phyloP scores from a whole-genome alignment of 1,139 yeast species.

The Pichia sp. region DNA sequence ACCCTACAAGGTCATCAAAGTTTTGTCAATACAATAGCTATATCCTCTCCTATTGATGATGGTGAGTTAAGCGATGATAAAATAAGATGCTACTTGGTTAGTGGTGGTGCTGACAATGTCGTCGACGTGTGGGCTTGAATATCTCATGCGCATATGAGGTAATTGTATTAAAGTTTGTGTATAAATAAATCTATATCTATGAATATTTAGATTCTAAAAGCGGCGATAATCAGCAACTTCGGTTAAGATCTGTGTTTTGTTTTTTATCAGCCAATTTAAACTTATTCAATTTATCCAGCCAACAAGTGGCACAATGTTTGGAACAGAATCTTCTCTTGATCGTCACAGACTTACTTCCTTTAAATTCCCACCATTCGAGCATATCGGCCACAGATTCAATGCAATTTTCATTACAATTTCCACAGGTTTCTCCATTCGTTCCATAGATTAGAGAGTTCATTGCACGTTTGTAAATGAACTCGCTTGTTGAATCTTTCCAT shows the following conservation, averaged over 20 bases:
- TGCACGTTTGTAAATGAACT: conserved; percentile 36
- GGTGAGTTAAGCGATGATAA: conserved; percentile 31
- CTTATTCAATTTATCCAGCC: conserved; percentile 27
- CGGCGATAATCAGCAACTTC: neutral
- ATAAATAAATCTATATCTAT: neutral
- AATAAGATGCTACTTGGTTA: conserved; percentile 53
- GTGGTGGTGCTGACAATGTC: conserved; percentile 57
- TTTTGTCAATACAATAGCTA: conserved; percentile 60
- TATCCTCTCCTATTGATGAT: conserved; percentile 43
- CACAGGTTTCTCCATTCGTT: conserved; percentile 46
- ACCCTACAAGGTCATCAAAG: conserved; percentile 67
- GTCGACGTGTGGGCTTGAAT: conserved; percentile 50
- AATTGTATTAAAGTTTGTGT: neutral
- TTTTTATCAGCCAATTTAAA: conserved; percentile 5
- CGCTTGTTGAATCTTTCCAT: conserved; percentile 42
- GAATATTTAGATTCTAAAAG: neutral
- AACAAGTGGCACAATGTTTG: conserved; percentile 37
- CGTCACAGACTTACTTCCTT: conserved; percentile 39
- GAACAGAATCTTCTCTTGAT: conserved; percentile 45
- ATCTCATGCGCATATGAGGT: neutral
- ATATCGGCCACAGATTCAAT: conserved; percentile 51
- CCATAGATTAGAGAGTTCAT: conserved; percentile 44
- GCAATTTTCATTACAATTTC: conserved; percentile 41
- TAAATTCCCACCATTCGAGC: conserved; percentile 60
- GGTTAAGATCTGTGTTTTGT: neutral